Percentiles rank a stretch among this genome's conserved stretches.
phyloP scores from a whole-genome alignment of 208 protist genomes.

The Trypanosoma vivax region DNA sequence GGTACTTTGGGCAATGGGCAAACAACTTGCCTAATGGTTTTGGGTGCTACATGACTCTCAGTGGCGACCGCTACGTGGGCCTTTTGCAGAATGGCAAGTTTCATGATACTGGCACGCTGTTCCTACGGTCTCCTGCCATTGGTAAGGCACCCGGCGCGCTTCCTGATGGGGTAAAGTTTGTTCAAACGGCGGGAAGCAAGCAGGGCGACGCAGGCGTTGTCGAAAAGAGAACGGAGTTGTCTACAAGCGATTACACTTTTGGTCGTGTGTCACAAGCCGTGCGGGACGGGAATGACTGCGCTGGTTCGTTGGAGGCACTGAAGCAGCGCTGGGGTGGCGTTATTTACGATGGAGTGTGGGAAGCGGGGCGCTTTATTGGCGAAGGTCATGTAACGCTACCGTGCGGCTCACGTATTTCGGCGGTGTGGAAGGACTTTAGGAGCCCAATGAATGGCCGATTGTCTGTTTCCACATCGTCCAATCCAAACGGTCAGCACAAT shows the following conservation, averaged over 20 bases:
- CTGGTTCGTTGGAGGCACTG: neutral
- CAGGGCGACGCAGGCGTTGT: neutral
- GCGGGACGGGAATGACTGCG: neutral
- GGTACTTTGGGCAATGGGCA: conserved; percentile 80
- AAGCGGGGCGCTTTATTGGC: conserved; percentile 36
- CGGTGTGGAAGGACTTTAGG: conserved; percentile 52
- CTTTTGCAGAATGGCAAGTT: conserved; percentile 44
- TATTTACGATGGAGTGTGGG: conserved; percentile 67
- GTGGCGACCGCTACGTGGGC: conserved; percentile 67
- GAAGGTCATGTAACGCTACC: conserved; percentile 70
- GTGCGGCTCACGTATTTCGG: conserved; percentile 41
- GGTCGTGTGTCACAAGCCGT: neutral
- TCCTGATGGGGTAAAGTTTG: conserved; percentile 24
- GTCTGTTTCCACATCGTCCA: conserved; percentile 20
- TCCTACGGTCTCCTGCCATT: conserved; percentile 15
- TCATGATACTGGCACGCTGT: conserved; percentile 67
- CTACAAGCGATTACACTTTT: neutral
- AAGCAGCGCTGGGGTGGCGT: conserved; percentile 26
- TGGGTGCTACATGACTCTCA: conserved; percentile 53
- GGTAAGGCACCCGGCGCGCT: neutral
- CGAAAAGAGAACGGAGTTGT: neutral
- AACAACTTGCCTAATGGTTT: conserved; percentile 59
- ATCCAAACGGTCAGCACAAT: conserved; percentile 8
- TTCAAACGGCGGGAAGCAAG: neutral
- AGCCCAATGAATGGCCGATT: conserved; percentile 38